Conservation (phyloP, 495 filamentous ascomycete species). For the Neurospora sp. region DNA sequence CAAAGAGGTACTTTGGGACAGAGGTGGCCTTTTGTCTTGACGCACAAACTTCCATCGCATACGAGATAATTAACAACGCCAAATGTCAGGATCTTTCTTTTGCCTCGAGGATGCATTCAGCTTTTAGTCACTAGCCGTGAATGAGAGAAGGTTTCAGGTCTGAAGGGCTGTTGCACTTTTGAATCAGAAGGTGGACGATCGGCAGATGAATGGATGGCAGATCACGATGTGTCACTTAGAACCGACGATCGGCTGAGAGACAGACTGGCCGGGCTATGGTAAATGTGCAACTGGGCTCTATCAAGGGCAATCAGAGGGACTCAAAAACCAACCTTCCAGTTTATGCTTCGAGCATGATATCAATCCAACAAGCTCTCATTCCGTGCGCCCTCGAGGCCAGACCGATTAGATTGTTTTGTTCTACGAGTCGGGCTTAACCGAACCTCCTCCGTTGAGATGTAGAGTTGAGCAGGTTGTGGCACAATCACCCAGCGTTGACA, state of each 20-base stretch:
- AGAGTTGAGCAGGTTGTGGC: too few relatives aligned
- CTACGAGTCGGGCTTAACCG: not conserved
- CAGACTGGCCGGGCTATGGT: not conserved
- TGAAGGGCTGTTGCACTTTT: not conserved
- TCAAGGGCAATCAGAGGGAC: not conserved
- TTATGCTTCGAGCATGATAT: not conserved
- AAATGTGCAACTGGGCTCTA: not conserved
- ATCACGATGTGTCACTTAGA: not conserved
- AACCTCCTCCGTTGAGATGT: not conserved
- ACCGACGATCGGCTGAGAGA: not conserved
- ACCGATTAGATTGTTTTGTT: not conserved
- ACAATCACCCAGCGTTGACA: too few relatives aligned
- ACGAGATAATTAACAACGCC: not conserved
- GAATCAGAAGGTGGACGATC: not conserved
- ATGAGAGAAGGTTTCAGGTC: not conserved
- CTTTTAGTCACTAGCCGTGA: not conserved
- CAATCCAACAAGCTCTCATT: not conserved
- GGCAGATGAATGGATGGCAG: not conserved
- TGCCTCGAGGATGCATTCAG: not conserved
- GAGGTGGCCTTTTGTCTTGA: not conserved
- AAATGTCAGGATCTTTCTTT: not conserved
- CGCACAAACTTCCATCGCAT: not conserved
- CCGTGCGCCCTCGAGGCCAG: too few relatives aligned
- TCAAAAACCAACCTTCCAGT: not conserved
- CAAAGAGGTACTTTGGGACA: not conserved